Evolutionary conservation across 257 asterid genomes (phyloP).

Genomic region (Petunia axillaris): DNA sequence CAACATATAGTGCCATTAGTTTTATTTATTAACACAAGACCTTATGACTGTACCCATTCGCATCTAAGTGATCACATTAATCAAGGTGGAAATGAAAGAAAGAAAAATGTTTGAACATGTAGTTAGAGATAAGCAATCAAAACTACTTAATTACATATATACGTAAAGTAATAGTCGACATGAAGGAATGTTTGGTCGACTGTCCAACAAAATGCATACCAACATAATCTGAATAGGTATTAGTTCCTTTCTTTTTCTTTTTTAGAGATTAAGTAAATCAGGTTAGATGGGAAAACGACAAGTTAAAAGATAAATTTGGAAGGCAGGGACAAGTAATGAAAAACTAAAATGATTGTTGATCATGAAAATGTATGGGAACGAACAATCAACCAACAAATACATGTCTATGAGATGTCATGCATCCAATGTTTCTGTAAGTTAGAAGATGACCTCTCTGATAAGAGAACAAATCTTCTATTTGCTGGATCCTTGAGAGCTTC

Average conservation of each 20-base stretch:
- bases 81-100: not conserved
- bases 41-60: not conserved
- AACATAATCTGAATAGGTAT: not conserved
- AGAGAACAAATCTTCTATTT: slow-evolving; percentile 87
- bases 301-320: not conserved
- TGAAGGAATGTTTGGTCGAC: not conserved
- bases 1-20: not conserved
- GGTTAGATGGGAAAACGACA: no score
- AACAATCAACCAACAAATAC: not conserved
- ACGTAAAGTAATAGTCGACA: not conserved
- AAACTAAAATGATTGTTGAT: not conserved
- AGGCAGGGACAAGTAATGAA: not conserved
- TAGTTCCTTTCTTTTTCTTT: no score
- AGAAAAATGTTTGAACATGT: not conserved
- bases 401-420: not conserved
- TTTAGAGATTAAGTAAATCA: no score
- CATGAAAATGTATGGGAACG: not conserved
- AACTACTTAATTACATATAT: not conserved
- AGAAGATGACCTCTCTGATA: slow-evolving; percentile 80
- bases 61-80: not conserved
- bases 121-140: not conserved
- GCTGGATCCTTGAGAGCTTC: slow-evolving; percentile 89
- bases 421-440: slow-evolving; percentile 9
- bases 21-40: not conserved
- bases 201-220: not conserved